phyloP scores from a whole-genome alignment of 176 grass and related monocot species.

The Tillandsia fasciculata region DNA sequence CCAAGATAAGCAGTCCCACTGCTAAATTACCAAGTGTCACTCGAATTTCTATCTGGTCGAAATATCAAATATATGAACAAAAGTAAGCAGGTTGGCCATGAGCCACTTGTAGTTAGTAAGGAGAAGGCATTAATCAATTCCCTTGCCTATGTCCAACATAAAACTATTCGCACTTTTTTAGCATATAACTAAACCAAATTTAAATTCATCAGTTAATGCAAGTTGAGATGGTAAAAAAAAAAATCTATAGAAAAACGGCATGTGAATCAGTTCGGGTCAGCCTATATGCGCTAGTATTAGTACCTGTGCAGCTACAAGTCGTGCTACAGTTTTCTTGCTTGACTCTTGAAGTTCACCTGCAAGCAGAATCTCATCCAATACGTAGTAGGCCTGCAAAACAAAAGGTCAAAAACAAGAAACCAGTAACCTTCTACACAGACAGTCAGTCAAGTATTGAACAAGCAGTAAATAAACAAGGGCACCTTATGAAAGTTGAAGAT shows the following conservation, averaged over 20 bases:
- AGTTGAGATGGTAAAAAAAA: too few relatives aligned
- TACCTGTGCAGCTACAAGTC: slow-evolving; percentile 90
- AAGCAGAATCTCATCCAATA: slow-evolving; percentile 95
- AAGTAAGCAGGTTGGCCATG: too few relatives aligned
- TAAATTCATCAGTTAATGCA: too few relatives aligned
- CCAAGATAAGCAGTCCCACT: neutral
- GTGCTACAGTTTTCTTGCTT: slow-evolving; percentile 94
- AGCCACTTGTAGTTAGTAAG: too few relatives aligned
- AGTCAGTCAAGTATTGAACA: neutral
- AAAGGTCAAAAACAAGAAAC: slow-evolving; percentile 6
- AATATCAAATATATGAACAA: too few relatives aligned
- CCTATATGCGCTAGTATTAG: neutral
- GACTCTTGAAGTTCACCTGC: slow-evolving; percentile 96
- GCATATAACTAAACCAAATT: too few relatives aligned
- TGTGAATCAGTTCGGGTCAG: neutral
- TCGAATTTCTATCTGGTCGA: too few relatives aligned
- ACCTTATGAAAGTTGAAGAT: slow-evolving; percentile 99
- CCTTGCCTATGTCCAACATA: too few relatives aligned
- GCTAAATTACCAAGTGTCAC: neutral
- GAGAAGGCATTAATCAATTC: too few relatives aligned
- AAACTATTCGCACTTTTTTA: too few relatives aligned
- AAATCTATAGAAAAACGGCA: neutral
- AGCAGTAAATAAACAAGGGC: slow-evolving; percentile 4
- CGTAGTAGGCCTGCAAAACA: slow-evolving; percentile 79
- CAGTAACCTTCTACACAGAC: neutral